Evolutionary conservation across 2,329 filamentous ascomycete species (phyloP), one percentile per base, ranked within the genome.

Genomic region (Alternaria triticina): DNA sequence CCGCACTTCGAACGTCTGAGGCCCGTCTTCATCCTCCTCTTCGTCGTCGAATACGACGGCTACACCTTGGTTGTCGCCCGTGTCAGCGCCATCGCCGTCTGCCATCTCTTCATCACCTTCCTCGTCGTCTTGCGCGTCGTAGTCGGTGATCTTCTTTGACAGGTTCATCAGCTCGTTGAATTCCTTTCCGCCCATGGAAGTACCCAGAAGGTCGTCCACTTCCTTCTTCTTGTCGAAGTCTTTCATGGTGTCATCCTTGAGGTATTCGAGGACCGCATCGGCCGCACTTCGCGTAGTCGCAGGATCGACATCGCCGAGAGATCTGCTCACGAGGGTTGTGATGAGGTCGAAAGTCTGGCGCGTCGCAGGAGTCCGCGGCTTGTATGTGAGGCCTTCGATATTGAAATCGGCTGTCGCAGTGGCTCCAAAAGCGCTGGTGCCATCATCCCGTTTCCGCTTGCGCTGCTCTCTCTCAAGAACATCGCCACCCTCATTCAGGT

Each of bases 141-240:
- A 99, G 79, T 99, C 96, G 54, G 96, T 99, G 67, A 99, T 97
- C 83, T 99, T 99, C 84, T 99, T 99, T 68, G 94, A 93, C 46
- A 99, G 84, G 77, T 97, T 99, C 59, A 98, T 90, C 70, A 99
- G 83, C 82, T 98, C 95, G 77, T 98, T 98, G 83, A 98, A 99
- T 79, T 97, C 91, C 77, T 97, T 97, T 1, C 93, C 88, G 52
- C 86, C 90, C 84, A 97, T 88, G 1, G 89, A 89, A 36, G 87
- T 87, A n/a, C 95, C 96, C 45, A 99, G 81, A 63, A 98, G 89
- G 69, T 98, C 96, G 73, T 99, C 96, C 46, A 98, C 89, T 79
- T 97, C 94, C 82, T 94, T 97, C 85, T 99, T 99, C 85, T 96
- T 97, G 79, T 99, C 96, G 64, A 97, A 92, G 78, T 99, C 96